Conservation (phyloP, 495 filamentous ascomycete species). For the Lophiotrema nucula region DNA sequence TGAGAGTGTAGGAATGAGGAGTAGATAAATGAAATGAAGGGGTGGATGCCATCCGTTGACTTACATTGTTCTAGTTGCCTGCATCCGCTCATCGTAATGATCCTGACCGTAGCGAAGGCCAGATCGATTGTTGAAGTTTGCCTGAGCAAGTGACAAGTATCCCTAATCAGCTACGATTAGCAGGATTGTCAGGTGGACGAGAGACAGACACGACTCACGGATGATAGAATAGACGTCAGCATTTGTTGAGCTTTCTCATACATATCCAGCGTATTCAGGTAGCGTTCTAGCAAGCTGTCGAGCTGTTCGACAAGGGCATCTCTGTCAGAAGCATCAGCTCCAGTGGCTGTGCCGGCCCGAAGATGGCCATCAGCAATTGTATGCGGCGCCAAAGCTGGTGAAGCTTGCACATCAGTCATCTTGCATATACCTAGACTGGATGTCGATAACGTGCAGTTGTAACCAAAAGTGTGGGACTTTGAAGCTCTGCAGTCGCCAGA, state of each 20-base stretch:
- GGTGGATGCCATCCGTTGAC: conserved; percentile 2
- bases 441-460: neutral
- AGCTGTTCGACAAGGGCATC: conserved; percentile 39
- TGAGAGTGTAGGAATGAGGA: neutral
- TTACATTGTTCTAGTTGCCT: conserved; percentile 40
- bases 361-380: neutral
- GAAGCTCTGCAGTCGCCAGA: neutral
- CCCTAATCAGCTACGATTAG: conserved; percentile 29
- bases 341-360: neutral
- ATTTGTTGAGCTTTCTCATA: conserved; percentile 62
- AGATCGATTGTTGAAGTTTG: conserved; percentile 43
- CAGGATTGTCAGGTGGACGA: neutral
- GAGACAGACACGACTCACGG: conserved; percentile 41
- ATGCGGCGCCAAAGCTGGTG: neutral
- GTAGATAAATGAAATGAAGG: neutral
- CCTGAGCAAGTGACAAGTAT: conserved; percentile 47
- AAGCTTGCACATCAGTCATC: conserved; percentile 21
- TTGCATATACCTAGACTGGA: neutral
- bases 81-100: conserved; percentile 49
- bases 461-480: too few species aligned
- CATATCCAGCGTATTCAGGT: conserved; percentile 66
- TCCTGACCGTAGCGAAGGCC: conserved; percentile 44
- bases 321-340: neutral
- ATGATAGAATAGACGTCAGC: conserved; percentile 56
- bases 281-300: conserved; percentile 66